Base-by-base conservation (phyloP, 106 monocot genomes). In the Chionographis japonica region DNA sequence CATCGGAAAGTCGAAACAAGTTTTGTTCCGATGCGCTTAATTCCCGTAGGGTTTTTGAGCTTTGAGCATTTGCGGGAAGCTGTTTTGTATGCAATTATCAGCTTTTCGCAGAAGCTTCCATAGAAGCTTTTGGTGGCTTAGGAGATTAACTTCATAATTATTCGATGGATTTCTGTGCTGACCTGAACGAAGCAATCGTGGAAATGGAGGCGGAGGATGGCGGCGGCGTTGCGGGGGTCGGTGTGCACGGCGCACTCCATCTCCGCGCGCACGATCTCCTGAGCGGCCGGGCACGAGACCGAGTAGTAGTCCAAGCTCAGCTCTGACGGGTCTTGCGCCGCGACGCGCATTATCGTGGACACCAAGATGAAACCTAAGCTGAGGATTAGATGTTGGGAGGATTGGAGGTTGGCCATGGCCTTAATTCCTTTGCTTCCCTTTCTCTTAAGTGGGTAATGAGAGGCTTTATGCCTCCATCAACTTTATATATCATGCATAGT, bases 171-270 rank as follows among this genome's bases (percentile, higher is more conserved):
- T 12, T 37, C 4, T 13, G 56, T 0, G 37, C 69, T 56, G 38
- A 93, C 93, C 80, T 88, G 85, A 61, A 94, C 94, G 54, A 94
- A 87, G 63, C 94, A 94, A 56, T 94, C 94, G 35, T 94, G 94
- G 72, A 94, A 94, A 37, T 90, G 90, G 3, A 94, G 78, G 4
- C 87, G 82, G 58, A 94, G 90, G 11, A 94, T 80, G 2, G 73
- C 37, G 3, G 94, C 85, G 3, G 90, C 90, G 42, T 80, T 85
- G 9, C 90, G 84, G 0, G 84, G 79, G 12, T 94, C 72, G 19
- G 69, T 53, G 4, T 50, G 69, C 52, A 90, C 90, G 0, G 82
- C 87, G 18, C 82, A 77, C 56, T 83, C 85, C 94, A 94, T 94
- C 72, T 87, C 90, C 6, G 58, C 35, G 8, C 80, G 74, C 60